phyloP scores from a whole-genome alignment of 2,329 filamentous ascomycete species.

The Thermoascus crustaceus region DNA sequence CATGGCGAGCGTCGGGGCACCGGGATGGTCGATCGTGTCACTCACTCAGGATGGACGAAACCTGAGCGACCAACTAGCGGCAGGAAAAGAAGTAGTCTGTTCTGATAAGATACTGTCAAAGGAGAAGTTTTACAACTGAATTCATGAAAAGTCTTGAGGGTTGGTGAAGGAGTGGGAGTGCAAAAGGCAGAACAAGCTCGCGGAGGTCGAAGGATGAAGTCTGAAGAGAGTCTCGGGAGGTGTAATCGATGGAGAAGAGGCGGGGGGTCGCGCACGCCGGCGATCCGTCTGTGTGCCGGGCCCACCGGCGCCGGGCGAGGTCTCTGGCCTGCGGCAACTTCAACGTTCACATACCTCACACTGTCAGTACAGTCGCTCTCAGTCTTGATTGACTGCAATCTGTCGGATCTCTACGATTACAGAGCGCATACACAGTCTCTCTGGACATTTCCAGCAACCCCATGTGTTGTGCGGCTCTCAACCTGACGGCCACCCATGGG shows the following conservation, averaged over 20 bases:
- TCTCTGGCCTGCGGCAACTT: neutral
- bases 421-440: too few species aligned
- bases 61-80: slow-evolving; percentile 15
- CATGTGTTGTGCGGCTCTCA: too few species aligned
- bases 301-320: neutral
- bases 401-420: too few species aligned
- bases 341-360: too few species aligned
- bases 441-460: too few species aligned
- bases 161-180: slow-evolving; percentile 18
- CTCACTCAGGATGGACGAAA: slow-evolving; percentile 10
- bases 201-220: slow-evolving; percentile 28
- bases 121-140: neutral
- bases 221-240: slow-evolving; percentile 11
- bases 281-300: neutral
- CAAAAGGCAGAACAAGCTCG: slow-evolving; percentile 20
- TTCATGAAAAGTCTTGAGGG: slow-evolving; percentile 3
- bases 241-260: slow-evolving; percentile 4
- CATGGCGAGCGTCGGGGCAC: slow-evolving; percentile 30
- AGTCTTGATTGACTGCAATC: too few species aligned
- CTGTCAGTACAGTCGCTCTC: too few species aligned
- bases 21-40: slow-evolving; percentile 6
- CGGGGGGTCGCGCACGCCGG: slow-evolving; percentile 4
- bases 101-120: neutral
- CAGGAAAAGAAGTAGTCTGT: too few species aligned
- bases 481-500: too few species aligned